Percentiles rank a stretch among this genome's conserved stretches.
phyloP scores from a whole-genome alignment of 495 filamentous ascomycete species.

The Glarea lozoyensis region DNA sequence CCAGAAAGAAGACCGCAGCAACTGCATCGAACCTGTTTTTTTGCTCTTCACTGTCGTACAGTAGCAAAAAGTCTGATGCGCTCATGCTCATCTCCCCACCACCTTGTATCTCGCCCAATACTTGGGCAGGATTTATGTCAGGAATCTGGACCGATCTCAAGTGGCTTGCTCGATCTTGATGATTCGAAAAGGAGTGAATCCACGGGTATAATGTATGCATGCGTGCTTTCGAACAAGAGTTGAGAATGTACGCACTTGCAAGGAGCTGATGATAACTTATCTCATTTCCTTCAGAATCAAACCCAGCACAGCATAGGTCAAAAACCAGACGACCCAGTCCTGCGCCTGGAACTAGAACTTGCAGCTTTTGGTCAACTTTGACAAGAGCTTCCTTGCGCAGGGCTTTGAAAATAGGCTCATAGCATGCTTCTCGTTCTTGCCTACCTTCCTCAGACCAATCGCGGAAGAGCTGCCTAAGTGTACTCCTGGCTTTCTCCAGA shows the following conservation, averaged over 20 bases:
- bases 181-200: slow-evolving; percentile 73
- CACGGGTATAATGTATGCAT: slow-evolving; percentile 70
- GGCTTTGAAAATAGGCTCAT: slow-evolving; percentile 53
- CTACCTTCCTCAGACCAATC: slow-evolving; percentile 84
- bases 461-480: slow-evolving; percentile 85
- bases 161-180: slow-evolving; percentile 60
- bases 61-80: slow-evolving; percentile 70
- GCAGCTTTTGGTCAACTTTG: slow-evolving; percentile 32
- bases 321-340: slow-evolving; percentile 82
- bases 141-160: slow-evolving; percentile 61
- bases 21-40: slow-evolving; percentile 67
- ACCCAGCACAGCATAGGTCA: slow-evolving; percentile 72
- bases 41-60: slow-evolving; percentile 56
- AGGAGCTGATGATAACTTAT: slow-evolving; percentile 90
- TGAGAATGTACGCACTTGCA: slow-evolving; percentile 80
- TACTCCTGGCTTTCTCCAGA: slow-evolving; percentile 83
- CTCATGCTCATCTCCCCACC: slow-evolving; percentile 73
- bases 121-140: slow-evolving; percentile 60
- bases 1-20: slow-evolving; percentile 87
- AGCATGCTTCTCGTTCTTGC: slow-evolving; percentile 64
- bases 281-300: slow-evolving; percentile 79
- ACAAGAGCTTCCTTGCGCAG: slow-evolving; percentile 13
- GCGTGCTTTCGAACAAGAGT: slow-evolving; percentile 37
- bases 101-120: slow-evolving; percentile 9
- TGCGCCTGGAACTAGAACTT: slow-evolving; percentile 79